phyloP scores from a whole-genome alignment of 2,329 filamentous ascomycete species.

The Epichloe gansuensis region DNA sequence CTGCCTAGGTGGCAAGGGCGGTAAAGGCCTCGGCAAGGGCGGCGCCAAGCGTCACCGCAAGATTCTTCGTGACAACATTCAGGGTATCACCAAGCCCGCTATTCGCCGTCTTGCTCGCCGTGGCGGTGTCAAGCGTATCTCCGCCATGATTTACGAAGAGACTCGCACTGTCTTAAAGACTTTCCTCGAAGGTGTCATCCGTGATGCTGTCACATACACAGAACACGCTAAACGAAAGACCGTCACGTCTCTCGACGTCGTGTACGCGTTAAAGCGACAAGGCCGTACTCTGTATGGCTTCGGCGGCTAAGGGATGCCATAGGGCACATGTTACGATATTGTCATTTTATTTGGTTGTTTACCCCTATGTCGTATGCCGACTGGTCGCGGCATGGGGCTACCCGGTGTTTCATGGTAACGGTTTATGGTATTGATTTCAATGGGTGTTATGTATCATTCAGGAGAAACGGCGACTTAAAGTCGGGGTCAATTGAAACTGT shows the following conservation, averaged over 20 bases:
- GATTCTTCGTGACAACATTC: constrained; percentile 99
- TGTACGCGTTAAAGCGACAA: constrained; percentile 56
- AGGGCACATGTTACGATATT: constrained; percentile 24
- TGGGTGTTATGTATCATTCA: constrained; percentile 29
- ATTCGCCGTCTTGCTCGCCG: constrained; percentile 96
- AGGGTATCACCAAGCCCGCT: constrained; percentile 97
- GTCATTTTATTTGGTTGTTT: constrained; percentile 7
- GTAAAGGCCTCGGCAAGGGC: constrained; percentile 95
- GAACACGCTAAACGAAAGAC: constrained; percentile 75
- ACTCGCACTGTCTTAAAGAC: constrained; percentile 66
- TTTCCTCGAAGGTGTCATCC: constrained; percentile 65
- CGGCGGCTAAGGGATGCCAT: constrained; percentile 50
- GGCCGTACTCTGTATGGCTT: constrained; percentile 75
- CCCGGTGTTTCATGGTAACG: constrained; percentile 27
- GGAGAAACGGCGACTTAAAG: constrained; percentile 21
- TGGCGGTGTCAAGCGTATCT: constrained; percentile 99
- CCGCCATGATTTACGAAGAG: constrained; percentile 80
- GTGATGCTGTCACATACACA: constrained; percentile 65
- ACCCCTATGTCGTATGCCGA: neutral
- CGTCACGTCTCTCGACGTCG: constrained; percentile 56
- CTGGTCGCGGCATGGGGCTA: constrained; percentile 9
- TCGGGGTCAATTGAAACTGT: constrained; percentile 22
- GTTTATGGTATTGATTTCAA: constrained; percentile 13
- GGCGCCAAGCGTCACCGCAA: constrained; percentile 98
- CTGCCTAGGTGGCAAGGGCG: constrained; percentile 74